Conservation (phyloP, 805 yeast genomes). For the Saccharomycopsis oosterbeekiorum region DNA sequence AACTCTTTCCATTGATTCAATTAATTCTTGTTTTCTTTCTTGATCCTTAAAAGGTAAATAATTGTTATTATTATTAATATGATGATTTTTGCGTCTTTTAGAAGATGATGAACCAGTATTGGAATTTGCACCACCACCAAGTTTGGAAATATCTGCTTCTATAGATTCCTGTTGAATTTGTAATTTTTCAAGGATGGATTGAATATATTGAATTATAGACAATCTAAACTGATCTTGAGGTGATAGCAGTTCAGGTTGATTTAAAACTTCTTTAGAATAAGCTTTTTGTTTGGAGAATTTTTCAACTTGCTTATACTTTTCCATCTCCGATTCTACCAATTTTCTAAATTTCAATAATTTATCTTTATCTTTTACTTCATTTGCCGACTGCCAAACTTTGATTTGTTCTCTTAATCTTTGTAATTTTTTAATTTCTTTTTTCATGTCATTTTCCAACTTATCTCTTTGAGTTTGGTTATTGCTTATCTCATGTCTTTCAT, state of each 20-base stretch:
- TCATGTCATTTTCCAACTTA: constrained; percentile 64
- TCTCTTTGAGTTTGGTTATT: constrained; percentile 80
- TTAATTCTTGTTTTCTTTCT: constrained; percentile 45
- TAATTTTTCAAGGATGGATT: constrained; percentile 30
- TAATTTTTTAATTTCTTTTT: constrained; percentile 88
- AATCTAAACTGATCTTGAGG: constrained; percentile 16
- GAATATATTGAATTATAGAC: constrained; percentile 42
- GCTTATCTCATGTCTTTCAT: constrained; percentile 43
- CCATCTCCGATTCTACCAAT: constrained; percentile 64
- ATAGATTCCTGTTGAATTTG: constrained; percentile 16
- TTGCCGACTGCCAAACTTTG: constrained; percentile 86
- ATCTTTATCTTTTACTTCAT: constrained; percentile 76
- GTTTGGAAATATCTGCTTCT: constrained; percentile 16
- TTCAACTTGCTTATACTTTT: constrained; percentile 88
- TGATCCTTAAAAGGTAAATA: constrained; percentile 45
- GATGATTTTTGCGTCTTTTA: constrained; percentile 4
- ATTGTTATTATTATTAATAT: constrained; percentile 1
- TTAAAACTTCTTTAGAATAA: constrained; percentile 85
- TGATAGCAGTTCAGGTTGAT: constrained; percentile 24
- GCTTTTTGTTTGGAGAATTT: constrained; percentile 90
- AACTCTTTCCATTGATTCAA: constrained; percentile 63
- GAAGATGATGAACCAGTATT: constrained; percentile 1
- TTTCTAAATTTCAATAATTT: constrained; percentile 19
- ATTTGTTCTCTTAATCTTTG: constrained; percentile 92
- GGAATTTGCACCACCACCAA: constrained; percentile 2